phyloP scores from a whole-genome alignment of 2,329 filamentous ascomycete species.

The Didymella arachidicola region DNA sequence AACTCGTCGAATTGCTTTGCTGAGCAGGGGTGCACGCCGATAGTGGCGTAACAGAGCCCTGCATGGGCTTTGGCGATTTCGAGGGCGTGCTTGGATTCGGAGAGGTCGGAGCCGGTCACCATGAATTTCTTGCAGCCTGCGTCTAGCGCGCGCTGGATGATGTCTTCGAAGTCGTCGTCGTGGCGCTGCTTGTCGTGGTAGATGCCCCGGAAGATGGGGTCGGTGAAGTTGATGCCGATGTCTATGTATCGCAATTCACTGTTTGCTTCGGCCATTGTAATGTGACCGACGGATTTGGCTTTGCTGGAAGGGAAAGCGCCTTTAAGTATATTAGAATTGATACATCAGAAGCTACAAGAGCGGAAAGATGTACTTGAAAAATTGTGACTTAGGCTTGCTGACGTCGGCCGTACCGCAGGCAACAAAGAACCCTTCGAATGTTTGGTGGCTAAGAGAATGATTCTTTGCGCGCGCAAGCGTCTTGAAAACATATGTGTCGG shows the following conservation, averaged over 20 bases:
- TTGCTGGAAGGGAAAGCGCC: neutral
- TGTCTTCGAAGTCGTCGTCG: constrained; percentile 74
- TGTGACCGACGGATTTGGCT: neutral
- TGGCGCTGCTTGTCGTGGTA: constrained; percentile 84
- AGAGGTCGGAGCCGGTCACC: constrained; percentile 88
- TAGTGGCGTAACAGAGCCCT: constrained; percentile 83
- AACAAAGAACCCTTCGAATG: neutral
- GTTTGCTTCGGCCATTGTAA: constrained; percentile 22
- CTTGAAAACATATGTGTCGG: constrained; percentile 25
- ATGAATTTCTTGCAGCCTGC: constrained; percentile 89
- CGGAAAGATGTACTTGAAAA: constrained; percentile 25
- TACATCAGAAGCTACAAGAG: neutral
- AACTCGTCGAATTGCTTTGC: constrained; percentile 77
- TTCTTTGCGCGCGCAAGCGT: neutral
- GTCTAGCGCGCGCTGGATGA: constrained; percentile 78
- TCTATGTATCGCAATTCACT: constrained; percentile 51
- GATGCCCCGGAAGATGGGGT: constrained; percentile 84
- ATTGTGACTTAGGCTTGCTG: constrained; percentile 2
- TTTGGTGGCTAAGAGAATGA: neutral
- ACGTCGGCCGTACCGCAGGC: neutral
- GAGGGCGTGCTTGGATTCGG: constrained; percentile 77
- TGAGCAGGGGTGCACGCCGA: constrained; percentile 92
- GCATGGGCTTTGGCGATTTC: constrained; percentile 76
- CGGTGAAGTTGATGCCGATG: constrained; percentile 94
- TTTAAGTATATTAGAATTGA: neutral